Percentiles rank a stretch among this genome's conserved stretches.
Evolutionary conservation across 2,329 filamentous ascomycete species (phyloP).

Genomic region (Fusarium sp.): DNA sequence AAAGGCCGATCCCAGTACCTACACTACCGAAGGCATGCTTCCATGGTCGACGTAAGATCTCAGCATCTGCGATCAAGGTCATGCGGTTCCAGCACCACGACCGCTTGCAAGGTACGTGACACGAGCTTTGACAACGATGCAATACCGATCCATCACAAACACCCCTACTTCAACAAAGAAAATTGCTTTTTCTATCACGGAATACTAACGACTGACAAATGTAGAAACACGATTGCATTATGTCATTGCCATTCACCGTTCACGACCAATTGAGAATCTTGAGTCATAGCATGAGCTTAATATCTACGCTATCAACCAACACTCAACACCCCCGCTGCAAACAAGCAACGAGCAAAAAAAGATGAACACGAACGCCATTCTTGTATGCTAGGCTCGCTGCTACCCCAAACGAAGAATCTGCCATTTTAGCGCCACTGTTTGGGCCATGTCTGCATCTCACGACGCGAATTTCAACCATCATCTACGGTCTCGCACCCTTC

Average conservation of each 20-base stretch:
- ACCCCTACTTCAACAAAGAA: not conserved
- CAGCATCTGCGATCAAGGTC: rapidly evolving
- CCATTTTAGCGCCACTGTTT: not conserved
- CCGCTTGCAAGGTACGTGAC: not conserved
- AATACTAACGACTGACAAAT: rapidly evolving
- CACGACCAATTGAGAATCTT: not conserved
- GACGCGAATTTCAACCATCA: not conserved
- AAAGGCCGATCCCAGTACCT: rapidly evolving
- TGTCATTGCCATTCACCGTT: not conserved
- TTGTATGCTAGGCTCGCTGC: not conserved
- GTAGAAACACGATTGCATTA: rapidly evolving
- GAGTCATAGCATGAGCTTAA: constrained; percentile 18
- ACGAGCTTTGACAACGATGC: not conserved
- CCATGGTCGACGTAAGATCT: not conserved
- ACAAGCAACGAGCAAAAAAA: not conserved
- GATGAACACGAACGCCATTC: not conserved
- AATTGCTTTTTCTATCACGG: rapidly evolving
- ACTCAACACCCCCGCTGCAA: not conserved
- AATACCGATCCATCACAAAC: not conserved
- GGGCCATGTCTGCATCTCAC: not conserved
- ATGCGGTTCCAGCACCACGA: not conserved
- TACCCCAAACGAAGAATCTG: not conserved
- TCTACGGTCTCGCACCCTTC: not conserved
- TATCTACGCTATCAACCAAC: constrained; percentile 5
- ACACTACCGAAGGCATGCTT: rapidly evolving